phyloP scores from a whole-genome alignment of 345 rosid species.

The Citrus glauca region DNA sequence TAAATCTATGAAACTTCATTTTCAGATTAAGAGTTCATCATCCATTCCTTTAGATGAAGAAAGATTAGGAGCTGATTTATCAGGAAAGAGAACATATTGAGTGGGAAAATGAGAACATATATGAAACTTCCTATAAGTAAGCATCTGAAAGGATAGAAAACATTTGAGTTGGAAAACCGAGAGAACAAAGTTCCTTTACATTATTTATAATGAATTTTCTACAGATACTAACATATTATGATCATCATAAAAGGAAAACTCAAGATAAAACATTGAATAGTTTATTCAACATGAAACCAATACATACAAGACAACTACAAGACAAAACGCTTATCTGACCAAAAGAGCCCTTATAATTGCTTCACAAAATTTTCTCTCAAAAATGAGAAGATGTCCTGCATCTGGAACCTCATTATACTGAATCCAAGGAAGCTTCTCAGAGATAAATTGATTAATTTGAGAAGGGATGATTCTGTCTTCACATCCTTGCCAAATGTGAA shows the following conservation, averaged over 20 bases:
- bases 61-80: too few species aligned
- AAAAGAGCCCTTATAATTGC: constrained; percentile 50
- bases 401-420: constrained; percentile 63
- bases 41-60: not conserved
- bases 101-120: too few species aligned
- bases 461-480: constrained; percentile 62
- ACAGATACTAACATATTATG: not conserved
- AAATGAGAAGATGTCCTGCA: constrained; percentile 55
- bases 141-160: not conserved
- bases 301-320: not conserved
- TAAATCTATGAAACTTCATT: not conserved
- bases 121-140: not conserved
- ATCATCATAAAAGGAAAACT: not conserved
- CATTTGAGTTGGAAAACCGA: not conserved
- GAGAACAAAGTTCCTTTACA: not conserved
- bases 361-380: constrained; percentile 42
- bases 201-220: not conserved
- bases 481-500: constrained; percentile 73
- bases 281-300: not conserved
- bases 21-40: not conserved
- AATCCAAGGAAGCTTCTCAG: constrained; percentile 70
- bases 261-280: not conserved
- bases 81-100: too few species aligned
- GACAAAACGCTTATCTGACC: constrained; percentile 16
- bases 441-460: constrained; percentile 41